Conservation (phyloP, 768 basidiomycete species). For the Collybia sordida region DNA sequence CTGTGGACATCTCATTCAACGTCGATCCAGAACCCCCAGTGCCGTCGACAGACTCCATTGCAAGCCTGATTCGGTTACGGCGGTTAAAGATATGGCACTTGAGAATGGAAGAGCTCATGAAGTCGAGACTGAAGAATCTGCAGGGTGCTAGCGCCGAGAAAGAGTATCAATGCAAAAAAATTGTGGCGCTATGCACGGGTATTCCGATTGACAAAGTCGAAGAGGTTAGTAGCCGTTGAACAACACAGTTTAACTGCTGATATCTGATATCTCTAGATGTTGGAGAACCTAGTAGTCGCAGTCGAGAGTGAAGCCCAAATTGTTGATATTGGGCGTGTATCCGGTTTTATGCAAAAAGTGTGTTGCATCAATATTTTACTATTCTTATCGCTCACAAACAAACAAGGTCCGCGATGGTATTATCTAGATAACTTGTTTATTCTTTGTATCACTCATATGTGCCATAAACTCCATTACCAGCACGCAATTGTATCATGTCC, state of each 20-base stretch:
- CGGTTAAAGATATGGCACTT: constrained; percentile 83
- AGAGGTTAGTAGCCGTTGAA: constrained; percentile 56
- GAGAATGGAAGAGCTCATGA: constrained; percentile 73
- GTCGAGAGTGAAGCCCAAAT: constrained; percentile 85
- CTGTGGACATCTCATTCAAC: constrained; percentile 61
- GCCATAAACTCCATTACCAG: constrained; percentile 11
- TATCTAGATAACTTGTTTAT: constrained; percentile 34
- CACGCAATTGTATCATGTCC: constrained; percentile 31
- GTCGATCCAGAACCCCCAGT: constrained; percentile 75
- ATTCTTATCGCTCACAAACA: not conserved
- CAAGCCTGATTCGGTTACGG: constrained; percentile 67
- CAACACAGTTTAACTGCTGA: not conserved
- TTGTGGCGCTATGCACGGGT: constrained; percentile 86
- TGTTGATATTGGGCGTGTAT: constrained; percentile 82
- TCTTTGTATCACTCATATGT: constrained; percentile 15
- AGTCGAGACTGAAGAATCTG: constrained; percentile 63
- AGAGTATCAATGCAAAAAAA: constrained; percentile 88
- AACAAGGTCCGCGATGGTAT: constrained; percentile 60
- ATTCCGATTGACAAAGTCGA: constrained; percentile 88
- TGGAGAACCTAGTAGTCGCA: constrained; percentile 82
- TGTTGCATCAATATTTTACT: constrained; percentile 8
- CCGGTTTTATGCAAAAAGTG: constrained; percentile 91
- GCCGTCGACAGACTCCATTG: constrained; percentile 56
- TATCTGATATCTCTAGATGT: constrained; percentile 50
- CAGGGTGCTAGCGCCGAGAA: constrained; percentile 85